Evolutionary conservation across 176 grass and related monocot genomes (phyloP), one percentile per base, ranked within the genome.

Genomic region (Cymbopogon citratus): DNA sequence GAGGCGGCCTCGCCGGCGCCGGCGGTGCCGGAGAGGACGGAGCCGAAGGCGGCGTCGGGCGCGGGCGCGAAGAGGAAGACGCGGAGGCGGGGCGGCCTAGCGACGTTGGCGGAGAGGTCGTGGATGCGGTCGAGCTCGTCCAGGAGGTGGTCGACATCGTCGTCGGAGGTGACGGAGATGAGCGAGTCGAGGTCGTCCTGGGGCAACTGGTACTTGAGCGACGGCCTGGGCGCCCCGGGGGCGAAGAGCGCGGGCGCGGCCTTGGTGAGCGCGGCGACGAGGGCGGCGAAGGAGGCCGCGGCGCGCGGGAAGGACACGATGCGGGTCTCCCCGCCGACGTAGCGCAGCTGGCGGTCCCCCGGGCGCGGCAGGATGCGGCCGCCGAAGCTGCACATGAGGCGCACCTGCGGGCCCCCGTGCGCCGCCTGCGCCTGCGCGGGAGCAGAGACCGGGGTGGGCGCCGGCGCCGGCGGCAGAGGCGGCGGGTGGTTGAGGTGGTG

Each of bases 301-400:
- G 80, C 56, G 12, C 91, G 89, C 62, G 94, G 94, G 72, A 97
- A 67, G 40, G 91, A 60, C n/a, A 97, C 89, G 83, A 97, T 94
- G 72, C 94, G 91, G 38, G 94, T 97, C 87, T 97, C 94, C 3
- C 94, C 91, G 66, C 91, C 91, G 57, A 97, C 87, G 75, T 97
- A 97, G 46, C 94, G 89, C 56, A 97, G 91, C 33, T 79, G 87
- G 76, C 88, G 89, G 79, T 97, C 91, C 15, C 87, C 90, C 31
- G 94, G 94, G 13, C 91, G 91, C 6, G 91, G 94, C 27, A 97
- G 68, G 40, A 97, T 97, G 52, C 94, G 87, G 66, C 94, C 94
- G 69, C 94, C 94, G 77, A 91, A 97, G 83, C 94, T 97, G 73
- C 87, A 92, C 94, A 97, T 97, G 73, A 97, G 83, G 24, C 94